Evolutionary conservation across 1,284 basidiomycete genomes (phyloP).

Genomic region (Apiotrichum porosum): DNA sequence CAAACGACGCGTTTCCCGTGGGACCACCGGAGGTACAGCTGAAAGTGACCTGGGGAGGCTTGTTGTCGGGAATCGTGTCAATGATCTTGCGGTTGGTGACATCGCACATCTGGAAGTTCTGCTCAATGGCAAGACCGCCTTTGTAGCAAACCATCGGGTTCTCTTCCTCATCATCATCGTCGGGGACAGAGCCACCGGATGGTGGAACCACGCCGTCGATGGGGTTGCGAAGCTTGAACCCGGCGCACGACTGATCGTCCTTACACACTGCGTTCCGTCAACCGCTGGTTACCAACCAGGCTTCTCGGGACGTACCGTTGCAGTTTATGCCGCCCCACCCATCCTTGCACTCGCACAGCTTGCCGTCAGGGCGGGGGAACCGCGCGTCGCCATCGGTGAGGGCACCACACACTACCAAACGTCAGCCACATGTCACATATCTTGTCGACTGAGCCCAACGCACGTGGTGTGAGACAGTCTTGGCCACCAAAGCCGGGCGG

Average conservation of each 20-base stretch:
- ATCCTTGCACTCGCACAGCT: slow-evolving; percentile 80
- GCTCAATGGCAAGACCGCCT: slow-evolving; percentile 82
- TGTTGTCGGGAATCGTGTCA: slow-evolving; percentile 76
- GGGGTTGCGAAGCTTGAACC: slow-evolving; percentile 59
- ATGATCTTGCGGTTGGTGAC: slow-evolving; percentile 91
- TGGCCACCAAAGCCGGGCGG: slow-evolving; percentile 86
- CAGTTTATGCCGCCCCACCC: slow-evolving; percentile 96
- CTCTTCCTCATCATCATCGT: slow-evolving; percentile 51
- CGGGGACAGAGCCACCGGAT: slow-evolving; percentile 24
- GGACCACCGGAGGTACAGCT: slow-evolving; percentile 58
- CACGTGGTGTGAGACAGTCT: slow-evolving; percentile 78
- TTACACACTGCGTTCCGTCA: slow-evolving; percentile 79
- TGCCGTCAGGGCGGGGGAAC: slow-evolving; percentile 67
- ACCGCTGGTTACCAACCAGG: no score
- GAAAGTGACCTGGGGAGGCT: slow-evolving; percentile 89
- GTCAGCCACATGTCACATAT: background rate
- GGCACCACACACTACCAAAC: slow-evolving; percentile 75
- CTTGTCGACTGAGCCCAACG: slow-evolving; percentile 37
- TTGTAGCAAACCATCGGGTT: slow-evolving; percentile 88
- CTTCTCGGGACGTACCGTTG: no score
- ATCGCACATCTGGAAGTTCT: slow-evolving; percentile 94
- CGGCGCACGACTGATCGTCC: slow-evolving; percentile 68
- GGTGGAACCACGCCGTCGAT: slow-evolving; percentile 13
- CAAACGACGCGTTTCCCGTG: slow-evolving; percentile 5
- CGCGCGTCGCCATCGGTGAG: slow-evolving; percentile 82